Percentiles rank a stretch among this genome's conserved stretches.
phyloP scores from a whole-genome alignment of 2,329 filamentous ascomycete species.

The Ophiostoma fasciatum region DNA sequence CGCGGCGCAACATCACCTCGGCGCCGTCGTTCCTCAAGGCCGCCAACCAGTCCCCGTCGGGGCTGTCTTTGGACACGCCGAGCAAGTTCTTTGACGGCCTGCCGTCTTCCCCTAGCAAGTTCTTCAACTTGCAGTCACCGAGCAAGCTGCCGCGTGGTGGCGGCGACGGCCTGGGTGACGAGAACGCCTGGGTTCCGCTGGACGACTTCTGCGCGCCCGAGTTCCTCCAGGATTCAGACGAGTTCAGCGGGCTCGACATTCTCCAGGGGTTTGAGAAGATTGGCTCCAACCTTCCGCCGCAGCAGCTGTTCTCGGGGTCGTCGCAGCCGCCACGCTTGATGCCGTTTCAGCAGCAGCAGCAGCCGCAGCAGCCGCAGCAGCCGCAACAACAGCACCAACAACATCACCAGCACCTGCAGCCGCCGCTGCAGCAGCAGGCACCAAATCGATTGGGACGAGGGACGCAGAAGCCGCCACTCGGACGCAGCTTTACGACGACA shows the following conservation, averaged over 20 bases:
- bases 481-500: constrained; percentile 23
- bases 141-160: constrained; percentile 19
- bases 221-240: constrained; percentile 43
- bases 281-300: constrained; percentile 29
- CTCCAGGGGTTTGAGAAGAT: constrained; percentile 65
- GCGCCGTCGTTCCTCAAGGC: constrained; percentile 36
- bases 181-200: constrained; percentile 27
- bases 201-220: constrained; percentile 40
- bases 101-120: constrained; percentile 42
- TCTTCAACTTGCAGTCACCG: constrained; percentile 25
- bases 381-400: constrained; percentile 22
- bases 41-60: constrained; percentile 23
- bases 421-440: too few species aligned
- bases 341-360: constrained; percentile 19
- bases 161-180: constrained; percentile 20
- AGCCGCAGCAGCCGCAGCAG: constrained; percentile 12
- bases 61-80: constrained; percentile 35
- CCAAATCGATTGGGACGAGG: not conserved
- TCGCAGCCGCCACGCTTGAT: constrained; percentile 22
- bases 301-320: constrained; percentile 12
- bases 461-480: constrained; percentile 22
- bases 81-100: constrained; percentile 41
- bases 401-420: not conserved
- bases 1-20: constrained; percentile 35
- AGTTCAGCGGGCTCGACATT: constrained; percentile 51